phyloP scores from a whole-genome alignment of 164 flowering plant species.

The Magnolia changhungtana region DNA sequence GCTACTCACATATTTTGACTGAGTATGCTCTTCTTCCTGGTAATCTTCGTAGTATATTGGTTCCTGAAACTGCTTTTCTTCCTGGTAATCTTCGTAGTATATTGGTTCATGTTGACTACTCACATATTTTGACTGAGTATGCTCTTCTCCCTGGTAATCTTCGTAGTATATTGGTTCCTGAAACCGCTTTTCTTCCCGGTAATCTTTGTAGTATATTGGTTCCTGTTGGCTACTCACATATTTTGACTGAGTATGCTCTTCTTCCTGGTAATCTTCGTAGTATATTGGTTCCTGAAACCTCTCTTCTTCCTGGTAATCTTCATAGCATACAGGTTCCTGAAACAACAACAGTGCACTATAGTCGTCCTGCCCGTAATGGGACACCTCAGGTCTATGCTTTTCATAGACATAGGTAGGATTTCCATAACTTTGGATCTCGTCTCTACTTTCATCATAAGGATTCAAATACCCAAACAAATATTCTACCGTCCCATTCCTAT shows the following conservation, averaged over 20 bases:
- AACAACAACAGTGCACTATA: background rate
- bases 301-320: conserved; percentile 4
- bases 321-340: background rate
- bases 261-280: conserved; percentile 5
- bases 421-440: conserved; percentile 17
- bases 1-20: conserved; percentile 4
- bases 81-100: conserved; percentile 5
- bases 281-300: conserved; percentile 1
- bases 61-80: background rate
- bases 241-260: conserved; percentile 4
- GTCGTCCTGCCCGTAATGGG: background rate
- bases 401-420: conserved; percentile 14
- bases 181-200: conserved; percentile 1
- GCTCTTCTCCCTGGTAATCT: conserved; percentile 4
- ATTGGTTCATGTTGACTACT: background rate
- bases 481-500: conserved; percentile 47
- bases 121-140: conserved; percentile 2
- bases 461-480: conserved; percentile 55
- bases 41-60: background rate
- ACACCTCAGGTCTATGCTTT: conserved; percentile 6
- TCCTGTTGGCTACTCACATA: background rate
- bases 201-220: conserved; percentile 4
- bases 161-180: background rate
- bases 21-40: conserved; percentile 1
- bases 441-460: conserved; percentile 31